Conservation (phyloP, 2,329 filamentous ascomycete species). For the Aspergillus bombycis region DNA sequence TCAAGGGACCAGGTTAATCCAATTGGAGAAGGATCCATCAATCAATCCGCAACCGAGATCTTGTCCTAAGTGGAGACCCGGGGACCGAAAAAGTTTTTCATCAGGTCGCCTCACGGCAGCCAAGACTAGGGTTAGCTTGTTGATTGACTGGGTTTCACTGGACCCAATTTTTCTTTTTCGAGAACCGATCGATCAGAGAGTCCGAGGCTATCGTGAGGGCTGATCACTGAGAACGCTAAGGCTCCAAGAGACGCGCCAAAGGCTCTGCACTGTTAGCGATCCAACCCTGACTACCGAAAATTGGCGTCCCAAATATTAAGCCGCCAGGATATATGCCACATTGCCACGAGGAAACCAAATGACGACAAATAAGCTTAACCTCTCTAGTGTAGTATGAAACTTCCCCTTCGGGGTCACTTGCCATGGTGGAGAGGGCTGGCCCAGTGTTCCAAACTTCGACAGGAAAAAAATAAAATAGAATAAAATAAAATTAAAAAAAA, state of each 20-base stretch:
- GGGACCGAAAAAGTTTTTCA: neutral
- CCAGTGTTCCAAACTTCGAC: neutral
- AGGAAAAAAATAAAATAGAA: neutral
- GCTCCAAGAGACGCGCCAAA: neutral
- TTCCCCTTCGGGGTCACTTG: neutral
- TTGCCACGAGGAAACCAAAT: neutral
- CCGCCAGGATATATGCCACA: neutral
- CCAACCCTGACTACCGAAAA: neutral
- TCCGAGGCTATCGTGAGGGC: neutral
- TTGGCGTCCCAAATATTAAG: neutral
- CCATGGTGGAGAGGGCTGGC: neutral
- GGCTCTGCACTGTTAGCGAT: neutral
- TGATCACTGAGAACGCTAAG: no score
- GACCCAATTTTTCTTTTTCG: neutral
- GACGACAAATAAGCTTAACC: constrained; percentile 9
- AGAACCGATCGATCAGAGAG: neutral
- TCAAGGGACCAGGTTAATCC: neutral
- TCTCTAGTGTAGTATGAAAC: neutral
- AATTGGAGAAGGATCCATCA: neutral
- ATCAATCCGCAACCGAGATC: neutral
- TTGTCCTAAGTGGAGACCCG: neutral
- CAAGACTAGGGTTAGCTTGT: neutral
- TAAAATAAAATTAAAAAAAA: constrained; percentile 1
- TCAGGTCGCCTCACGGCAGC: neutral
- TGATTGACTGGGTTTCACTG: constrained; percentile 7